A percentile compares a stretch with the other conserved stretches of the same genome.
phyloP scores from a whole-genome alignment of 2,329 filamentous ascomycete genomes.

The Lecanicillium sp. region DNA sequence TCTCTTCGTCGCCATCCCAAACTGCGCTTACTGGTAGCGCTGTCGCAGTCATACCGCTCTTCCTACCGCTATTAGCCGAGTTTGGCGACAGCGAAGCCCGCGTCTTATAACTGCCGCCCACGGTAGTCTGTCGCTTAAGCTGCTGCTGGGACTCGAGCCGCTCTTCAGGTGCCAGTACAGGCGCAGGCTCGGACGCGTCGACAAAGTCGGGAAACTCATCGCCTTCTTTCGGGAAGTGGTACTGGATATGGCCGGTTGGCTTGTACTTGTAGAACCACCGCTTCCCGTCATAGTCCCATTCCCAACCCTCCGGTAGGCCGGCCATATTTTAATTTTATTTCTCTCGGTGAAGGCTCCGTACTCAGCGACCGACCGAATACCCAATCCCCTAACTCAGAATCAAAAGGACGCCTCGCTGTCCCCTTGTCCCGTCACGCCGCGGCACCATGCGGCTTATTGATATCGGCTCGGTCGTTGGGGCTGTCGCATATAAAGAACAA shows the following conservation, averaged over 20 bases:
- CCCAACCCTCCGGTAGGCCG: constrained; percentile 45
- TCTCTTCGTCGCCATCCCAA: constrained; percentile 23
- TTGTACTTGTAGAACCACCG: constrained; percentile 52
- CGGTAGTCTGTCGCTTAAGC: constrained; percentile 24
- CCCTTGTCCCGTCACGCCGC: too few species aligned
- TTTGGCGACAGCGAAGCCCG: constrained; percentile 5
- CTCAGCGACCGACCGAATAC: too few species aligned
- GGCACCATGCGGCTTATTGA: too few species aligned
- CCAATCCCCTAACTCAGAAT: too few species aligned
- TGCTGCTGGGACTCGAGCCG: constrained; percentile 44
- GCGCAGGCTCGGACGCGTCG: constrained; percentile 26
- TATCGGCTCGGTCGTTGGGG: too few species aligned
- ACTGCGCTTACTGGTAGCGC: constrained; percentile 15
- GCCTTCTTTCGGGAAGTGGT: constrained; percentile 46
- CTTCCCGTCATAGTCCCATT: constrained; percentile 47
- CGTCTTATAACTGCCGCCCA: too few species aligned
- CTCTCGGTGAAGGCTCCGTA: too few species aligned
- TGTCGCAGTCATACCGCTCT: constrained; percentile 23
- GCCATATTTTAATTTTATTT: constrained; percentile 14
- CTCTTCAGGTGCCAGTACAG: constrained; percentile 42
- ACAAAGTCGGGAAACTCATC: constrained; percentile 50
- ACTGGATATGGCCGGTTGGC: constrained; percentile 45
- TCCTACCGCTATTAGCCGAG: constrained; percentile 6
- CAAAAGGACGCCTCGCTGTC: too few species aligned
- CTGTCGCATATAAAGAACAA: too few species aligned